Conservation (phyloP, 495 filamentous ascomycete species). For the Aspergillus olivimuriae region DNA sequence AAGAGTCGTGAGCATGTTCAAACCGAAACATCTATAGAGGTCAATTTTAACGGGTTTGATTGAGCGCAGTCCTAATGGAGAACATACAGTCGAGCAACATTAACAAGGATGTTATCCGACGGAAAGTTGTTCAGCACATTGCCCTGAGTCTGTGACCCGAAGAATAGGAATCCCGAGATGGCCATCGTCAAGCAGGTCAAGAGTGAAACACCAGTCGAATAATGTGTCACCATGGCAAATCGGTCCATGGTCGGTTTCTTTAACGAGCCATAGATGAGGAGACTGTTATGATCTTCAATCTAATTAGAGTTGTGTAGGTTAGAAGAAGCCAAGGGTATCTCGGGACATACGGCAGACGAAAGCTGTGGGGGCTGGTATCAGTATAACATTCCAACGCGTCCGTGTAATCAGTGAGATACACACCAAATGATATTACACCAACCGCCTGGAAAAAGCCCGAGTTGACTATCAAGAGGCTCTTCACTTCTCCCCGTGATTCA, state of each 20-base stretch:
- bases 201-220: slow-evolving; percentile 81
- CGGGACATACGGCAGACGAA: slow-evolving; percentile 70
- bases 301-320: slow-evolving; percentile 8
- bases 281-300: slow-evolving; percentile 77
- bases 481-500: slow-evolving; percentile 63
- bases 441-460: slow-evolving; percentile 89
- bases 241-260: slow-evolving; percentile 91
- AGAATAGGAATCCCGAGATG: slow-evolving; percentile 82
- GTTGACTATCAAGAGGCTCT: slow-evolving; percentile 62
- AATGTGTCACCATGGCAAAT: slow-evolving; percentile 87
- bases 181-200: slow-evolving; percentile 85
- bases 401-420: slow-evolving; percentile 10
- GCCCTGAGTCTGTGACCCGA: slow-evolving; percentile 83
- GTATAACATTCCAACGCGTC: not conserved
- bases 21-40: slow-evolving; percentile 62
- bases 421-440: slow-evolving; percentile 96
- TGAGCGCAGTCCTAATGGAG: too few relatives aligned
- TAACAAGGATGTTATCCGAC: slow-evolving; percentile 80
- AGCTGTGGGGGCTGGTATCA: slow-evolving; percentile 46
- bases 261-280: slow-evolving; percentile 94
- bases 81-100: slow-evolving; percentile 75
- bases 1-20: slow-evolving; percentile 97
- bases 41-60: slow-evolving; percentile 13
- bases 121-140: slow-evolving; percentile 99
- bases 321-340: not conserved